These are phyloP conservation scores for Cadophora sp. DNA, from an alignment of 2,329 filamentous ascomycete species.

Conservation along the genomic window DNA sequence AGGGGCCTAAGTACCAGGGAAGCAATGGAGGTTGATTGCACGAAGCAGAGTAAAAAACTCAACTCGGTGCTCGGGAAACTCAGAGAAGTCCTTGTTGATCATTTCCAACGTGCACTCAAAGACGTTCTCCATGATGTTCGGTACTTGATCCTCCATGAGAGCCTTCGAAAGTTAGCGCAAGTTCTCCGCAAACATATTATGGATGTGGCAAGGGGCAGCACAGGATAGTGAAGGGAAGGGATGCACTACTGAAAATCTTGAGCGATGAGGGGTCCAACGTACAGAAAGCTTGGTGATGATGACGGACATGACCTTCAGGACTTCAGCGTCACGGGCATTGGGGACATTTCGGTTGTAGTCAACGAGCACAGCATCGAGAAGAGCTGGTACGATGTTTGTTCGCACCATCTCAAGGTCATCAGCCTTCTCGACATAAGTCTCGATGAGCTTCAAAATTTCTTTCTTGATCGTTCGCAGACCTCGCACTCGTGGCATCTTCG, in stretches of 20 bases:
- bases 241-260: constrained; percentile 54
- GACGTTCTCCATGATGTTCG: constrained; percentile 96
- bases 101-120: constrained; percentile 99
- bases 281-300: constrained; percentile 97
- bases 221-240: constrained; percentile 36
- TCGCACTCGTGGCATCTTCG: constrained; percentile 96
- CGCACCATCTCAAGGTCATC: constrained; percentile 95
- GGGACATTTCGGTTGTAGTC: constrained; percentile 98
- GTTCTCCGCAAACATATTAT: background rate
- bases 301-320: constrained; percentile 95
- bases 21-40: constrained; percentile 96
- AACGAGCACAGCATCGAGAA: constrained; percentile 90
- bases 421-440: constrained; percentile 97
- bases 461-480: constrained; percentile 98
- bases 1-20: constrained; percentile 65
- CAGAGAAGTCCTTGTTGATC: constrained; percentile 99
- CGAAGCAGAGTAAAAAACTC: constrained; percentile 98
- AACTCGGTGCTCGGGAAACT: constrained; percentile 98
- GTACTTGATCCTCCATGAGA: constrained; percentile 98
- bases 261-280: constrained; percentile 62
- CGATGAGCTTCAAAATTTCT: constrained; percentile 97
- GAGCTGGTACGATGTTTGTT: constrained; percentile 91
- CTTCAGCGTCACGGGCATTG: constrained; percentile 93
- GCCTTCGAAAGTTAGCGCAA: constrained; percentile 59
- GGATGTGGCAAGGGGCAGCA: constrained; percentile 14